Percentiles rank a stretch among this genome's conserved stretches.
Conservation (phyloP, 1,284 basidiomycete species). For the Leccinum angustisporum region DNA sequence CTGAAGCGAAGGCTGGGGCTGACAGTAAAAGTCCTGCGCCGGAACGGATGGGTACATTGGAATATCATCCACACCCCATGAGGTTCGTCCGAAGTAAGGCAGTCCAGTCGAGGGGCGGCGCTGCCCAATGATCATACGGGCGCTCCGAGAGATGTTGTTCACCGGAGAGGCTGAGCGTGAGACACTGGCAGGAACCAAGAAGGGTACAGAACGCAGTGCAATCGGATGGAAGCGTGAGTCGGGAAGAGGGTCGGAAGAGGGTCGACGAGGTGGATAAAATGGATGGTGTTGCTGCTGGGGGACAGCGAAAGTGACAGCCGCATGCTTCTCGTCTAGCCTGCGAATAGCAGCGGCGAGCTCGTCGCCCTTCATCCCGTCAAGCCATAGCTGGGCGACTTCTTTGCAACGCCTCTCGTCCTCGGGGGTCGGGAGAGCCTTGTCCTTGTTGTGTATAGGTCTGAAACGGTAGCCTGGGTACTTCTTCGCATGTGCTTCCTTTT, state of each 20-base stretch:
- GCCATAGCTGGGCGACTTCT: constrained; percentile 59
- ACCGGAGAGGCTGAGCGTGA: too few relatives aligned
- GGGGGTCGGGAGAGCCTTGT: constrained; percentile 35
- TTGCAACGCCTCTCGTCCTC: constrained; percentile 56
- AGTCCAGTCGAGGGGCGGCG: too few relatives aligned
- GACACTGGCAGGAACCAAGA: constrained; percentile 8
- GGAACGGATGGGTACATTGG: too few relatives aligned
- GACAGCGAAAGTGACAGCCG: constrained; percentile 1
- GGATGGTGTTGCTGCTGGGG: constrained; percentile 16
- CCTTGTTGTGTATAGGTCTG: constrained; percentile 60
- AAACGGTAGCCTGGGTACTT: constrained; percentile 71
- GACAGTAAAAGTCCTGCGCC: too few relatives aligned
- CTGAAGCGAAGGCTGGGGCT: too few relatives aligned
- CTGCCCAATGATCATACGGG: too few relatives aligned
- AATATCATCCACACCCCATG: too few relatives aligned
- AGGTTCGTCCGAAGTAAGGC: too few relatives aligned
- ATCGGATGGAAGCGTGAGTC: constrained; percentile 40
- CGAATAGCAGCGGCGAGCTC: constrained; percentile 65
- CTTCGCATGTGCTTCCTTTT: constrained; percentile 64
- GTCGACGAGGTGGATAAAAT: constrained; percentile 47
- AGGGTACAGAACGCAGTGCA: constrained; percentile 42
- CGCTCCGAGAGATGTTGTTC: too few relatives aligned
- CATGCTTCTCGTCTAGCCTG: constrained; percentile 44
- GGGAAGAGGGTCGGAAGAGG: constrained; percentile 66
- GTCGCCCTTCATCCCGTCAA: constrained; percentile 59